A percentile compares a stretch with the other conserved stretches of the same genome.
Evolutionary conservation across 768 basidiomycete species (phyloP).

Genomic region (Mycena indigotica): DNA sequence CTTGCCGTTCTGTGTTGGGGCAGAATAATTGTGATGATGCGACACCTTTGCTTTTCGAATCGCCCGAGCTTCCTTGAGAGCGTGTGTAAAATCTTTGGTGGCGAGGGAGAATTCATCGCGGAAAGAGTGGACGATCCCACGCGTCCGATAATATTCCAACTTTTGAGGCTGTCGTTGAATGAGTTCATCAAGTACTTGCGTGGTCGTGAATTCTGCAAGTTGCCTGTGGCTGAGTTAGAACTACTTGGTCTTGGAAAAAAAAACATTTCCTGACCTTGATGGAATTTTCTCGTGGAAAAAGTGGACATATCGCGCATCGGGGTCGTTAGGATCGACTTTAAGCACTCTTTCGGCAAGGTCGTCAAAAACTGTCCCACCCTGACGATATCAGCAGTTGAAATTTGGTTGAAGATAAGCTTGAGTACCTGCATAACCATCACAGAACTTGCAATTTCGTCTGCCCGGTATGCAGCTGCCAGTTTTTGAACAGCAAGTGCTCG

Average conservation of each 20-base stretch:
- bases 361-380: slow-evolving; percentile 89
- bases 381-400: too few species aligned
- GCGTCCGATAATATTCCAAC: slow-evolving; percentile 83
- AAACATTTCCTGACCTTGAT: slow-evolving; percentile 60
- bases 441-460: slow-evolving; percentile 89
- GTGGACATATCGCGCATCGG: slow-evolving; percentile 51
- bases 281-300: slow-evolving; percentile 97
- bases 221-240: slow-evolving; percentile 53
- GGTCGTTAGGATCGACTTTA: slow-evolving; percentile 47
- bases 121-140: slow-evolving; percentile 90
- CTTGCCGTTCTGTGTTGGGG: slow-evolving; percentile 30
- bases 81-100: slow-evolving; percentile 78
- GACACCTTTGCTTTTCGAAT: slow-evolving; percentile 63
- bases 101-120: slow-evolving; percentile 79
- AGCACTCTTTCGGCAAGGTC: slow-evolving; percentile 89
- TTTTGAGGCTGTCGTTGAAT: slow-evolving; percentile 73
- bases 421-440: slow-evolving; percentile 97
- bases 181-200: slow-evolving; percentile 76
- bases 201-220: slow-evolving; percentile 81
- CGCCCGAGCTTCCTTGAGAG: slow-evolving; percentile 75
- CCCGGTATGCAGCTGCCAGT: slow-evolving; percentile 80
- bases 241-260: slow-evolving; percentile 8
- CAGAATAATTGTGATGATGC: slow-evolving; percentile 49
- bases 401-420: too few species aligned
- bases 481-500: slow-evolving; percentile 84